Evolutionary conservation across 352 stramenopile genomes (phyloP).

Genomic region (Salisapilia sapeloensis): DNA sequence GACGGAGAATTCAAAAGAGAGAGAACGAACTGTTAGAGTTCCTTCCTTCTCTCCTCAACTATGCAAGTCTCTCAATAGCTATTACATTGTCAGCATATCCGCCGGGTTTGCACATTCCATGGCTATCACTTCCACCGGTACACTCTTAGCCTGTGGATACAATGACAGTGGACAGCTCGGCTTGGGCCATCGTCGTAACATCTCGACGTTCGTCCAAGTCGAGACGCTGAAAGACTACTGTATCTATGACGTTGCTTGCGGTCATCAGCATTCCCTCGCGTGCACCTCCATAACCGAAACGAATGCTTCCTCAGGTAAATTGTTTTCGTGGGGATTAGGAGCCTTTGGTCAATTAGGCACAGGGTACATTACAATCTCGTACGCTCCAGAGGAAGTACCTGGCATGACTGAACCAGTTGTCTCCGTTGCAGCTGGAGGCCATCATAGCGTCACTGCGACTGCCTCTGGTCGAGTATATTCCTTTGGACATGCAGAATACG

Average conservation of each 20-base stretch:
- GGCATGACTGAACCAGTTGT: constrained; percentile 30
- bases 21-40: constrained; percentile 34
- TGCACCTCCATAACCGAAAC: constrained; percentile 14
- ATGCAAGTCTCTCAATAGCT: constrained; percentile 17
- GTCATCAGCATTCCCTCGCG: constrained; percentile 62
- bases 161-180: constrained; percentile 72
- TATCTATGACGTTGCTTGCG: constrained; percentile 49
- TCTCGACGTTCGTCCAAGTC: constrained; percentile 37
- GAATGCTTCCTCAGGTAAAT: constrained; percentile 16
- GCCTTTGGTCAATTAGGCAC: constrained; percentile 53
- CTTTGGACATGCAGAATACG: constrained; percentile 74
- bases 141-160: constrained; percentile 63
- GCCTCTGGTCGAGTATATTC: constrained; percentile 36
- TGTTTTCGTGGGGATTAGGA: constrained; percentile 62
- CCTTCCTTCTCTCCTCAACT: constrained; percentile 26
- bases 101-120: constrained; percentile 67
- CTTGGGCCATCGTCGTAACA: constrained; percentile 39
- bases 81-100: constrained; percentile 25
- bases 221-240: constrained; percentile 21
- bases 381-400: constrained; percentile 33
- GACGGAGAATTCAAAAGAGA: constrained; percentile 2
- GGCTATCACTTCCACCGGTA: constrained; percentile 23
- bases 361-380: constrained; percentile 44
- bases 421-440: constrained; percentile 42
- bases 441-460: constrained; percentile 59